Base-by-base conservation (phyloP, 176 grass and related monocot species). In the Poa annua region DNA sequence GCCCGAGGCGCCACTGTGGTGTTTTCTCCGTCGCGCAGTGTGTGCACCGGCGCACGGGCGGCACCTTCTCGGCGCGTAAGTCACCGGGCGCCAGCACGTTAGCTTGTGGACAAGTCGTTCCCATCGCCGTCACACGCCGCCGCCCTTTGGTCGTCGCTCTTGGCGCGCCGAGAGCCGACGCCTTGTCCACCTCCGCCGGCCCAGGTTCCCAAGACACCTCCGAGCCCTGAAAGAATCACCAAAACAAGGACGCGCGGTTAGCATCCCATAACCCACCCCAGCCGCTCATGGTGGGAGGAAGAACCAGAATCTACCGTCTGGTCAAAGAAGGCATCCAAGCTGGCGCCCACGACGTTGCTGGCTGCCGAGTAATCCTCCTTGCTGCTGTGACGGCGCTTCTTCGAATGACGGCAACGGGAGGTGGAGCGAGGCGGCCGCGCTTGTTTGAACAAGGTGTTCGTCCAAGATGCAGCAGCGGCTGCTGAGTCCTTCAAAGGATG, bases 1-100 rank as follows among this genome's bases (percentile, higher is more conserved):
- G 89, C 38, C 91, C 94, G 36, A 80, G 56, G 21, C 94, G 81
- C 94, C 94, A 97, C 82, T 97, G 94, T 15, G 94, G 91, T 7
- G 94, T 94, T 42, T 93, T 76, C 73, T 86, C 81, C 63, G 84
- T 62, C 19, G 42, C 62, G 76, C 94, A 97, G 86, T 97, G 94
- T 8, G 78, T 82, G 84, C 91, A 56, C 54, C 54, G 54, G 20
- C 20, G 54, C 20, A 21, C 20, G 20, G 54, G 8, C 3, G 42
- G 2, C 54, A 10, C 8, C 19, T 56, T 56, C 54, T 56, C 20
- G 8, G 54, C 20, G 8, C 8, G 20, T 21, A 56, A 56, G 54
- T 56, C 54, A 56, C 54, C 7, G 17, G n/a, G 54, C 54, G 8
- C 20, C 54, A 8, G 52, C 19, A 22, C 54, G 0, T 56, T 56